Conservation (phyloP, 192 early-diverging fungal genomes). For the Rhizoclosmatium globosum region DNA sequence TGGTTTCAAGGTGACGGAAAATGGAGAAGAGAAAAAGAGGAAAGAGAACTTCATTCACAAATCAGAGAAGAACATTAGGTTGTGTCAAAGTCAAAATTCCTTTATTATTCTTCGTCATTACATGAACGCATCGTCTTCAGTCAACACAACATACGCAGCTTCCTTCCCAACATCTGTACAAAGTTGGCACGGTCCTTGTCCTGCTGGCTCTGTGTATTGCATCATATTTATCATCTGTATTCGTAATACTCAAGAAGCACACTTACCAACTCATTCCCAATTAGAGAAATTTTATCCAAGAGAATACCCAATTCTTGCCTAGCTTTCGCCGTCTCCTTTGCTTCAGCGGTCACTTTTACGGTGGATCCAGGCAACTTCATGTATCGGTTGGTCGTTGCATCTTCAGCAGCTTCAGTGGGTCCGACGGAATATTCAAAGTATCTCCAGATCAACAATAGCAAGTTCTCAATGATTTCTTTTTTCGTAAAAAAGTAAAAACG, state of each 20-base stretch:
- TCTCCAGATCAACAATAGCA: conserved; percentile 16
- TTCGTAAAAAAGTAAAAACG: background rate
- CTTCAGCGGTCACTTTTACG: background rate
- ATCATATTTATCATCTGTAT: background rate
- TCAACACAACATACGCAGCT: conserved; percentile 27
- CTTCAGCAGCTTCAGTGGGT: background rate
- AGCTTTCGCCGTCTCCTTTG: background rate
- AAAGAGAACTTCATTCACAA: conserved; percentile 53
- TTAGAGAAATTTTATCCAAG: background rate
- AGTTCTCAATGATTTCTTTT: conserved; percentile 25
- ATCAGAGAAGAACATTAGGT: conserved; percentile 25
- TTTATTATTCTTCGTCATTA: background rate
- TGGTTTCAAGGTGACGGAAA: background rate
- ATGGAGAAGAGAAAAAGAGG: background rate
- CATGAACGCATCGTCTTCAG: background rate
- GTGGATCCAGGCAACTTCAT: conserved; percentile 5
- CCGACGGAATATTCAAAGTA: conserved; percentile 32
- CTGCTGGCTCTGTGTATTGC: conserved; percentile 6
- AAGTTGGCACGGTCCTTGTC: conserved; percentile 29
- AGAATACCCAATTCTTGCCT: background rate
- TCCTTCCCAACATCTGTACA: conserved; percentile 6
- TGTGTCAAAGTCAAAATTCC: background rate
- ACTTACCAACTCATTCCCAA: conserved; percentile 24
- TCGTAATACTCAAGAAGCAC: background rate
- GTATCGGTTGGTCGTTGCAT: conserved; percentile 1